A percentile compares a stretch with the other conserved stretches of the same genome.
Conservation (phyloP, 2,329 filamentous ascomycete species). For the Penicillium oxalicum region DNA sequence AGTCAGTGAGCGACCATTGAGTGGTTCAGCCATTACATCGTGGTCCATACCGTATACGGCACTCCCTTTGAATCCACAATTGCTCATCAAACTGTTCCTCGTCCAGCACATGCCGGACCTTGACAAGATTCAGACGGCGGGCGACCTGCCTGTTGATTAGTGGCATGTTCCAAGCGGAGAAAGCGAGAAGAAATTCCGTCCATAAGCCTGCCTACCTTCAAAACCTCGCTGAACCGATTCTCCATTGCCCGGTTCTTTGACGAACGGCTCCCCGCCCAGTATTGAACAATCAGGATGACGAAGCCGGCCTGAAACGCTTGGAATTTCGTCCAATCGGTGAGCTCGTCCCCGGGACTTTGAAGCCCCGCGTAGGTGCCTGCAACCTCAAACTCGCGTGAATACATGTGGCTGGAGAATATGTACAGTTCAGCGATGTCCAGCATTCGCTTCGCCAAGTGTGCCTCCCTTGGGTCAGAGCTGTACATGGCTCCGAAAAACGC, state of each 20-base stretch:
- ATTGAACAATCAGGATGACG: slow-evolving; percentile 39
- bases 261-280: slow-evolving; percentile 38
- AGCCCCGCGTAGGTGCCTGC: slow-evolving; percentile 27
- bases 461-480: slow-evolving; percentile 36
- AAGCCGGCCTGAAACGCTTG: slow-evolving; percentile 41
- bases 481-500: slow-evolving; percentile 44
- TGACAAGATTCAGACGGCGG: slow-evolving; percentile 35
- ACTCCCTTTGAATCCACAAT: slow-evolving; percentile 42
- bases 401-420: slow-evolving; percentile 40
- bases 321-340: slow-evolving; percentile 32
- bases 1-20: slow-evolving; percentile 5
- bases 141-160: slow-evolving; percentile 25
- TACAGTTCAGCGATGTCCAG: slow-evolving; percentile 42
- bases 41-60: slow-evolving; percentile 35
- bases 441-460: slow-evolving; percentile 33
- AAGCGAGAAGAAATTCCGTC: not conserved
- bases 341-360: slow-evolving; percentile 17
- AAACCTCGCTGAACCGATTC: slow-evolving; percentile 38
- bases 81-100: slow-evolving; percentile 32
- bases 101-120: slow-evolving; percentile 32
- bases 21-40: too few relatives aligned
- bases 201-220: slow-evolving; percentile 29
- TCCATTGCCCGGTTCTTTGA: slow-evolving; percentile 41
- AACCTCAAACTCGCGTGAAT: slow-evolving; percentile 38
- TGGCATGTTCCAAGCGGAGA: not conserved